Conservation (phyloP, 768 basidiomycete genomes). For the Paxillus involutus region DNA sequence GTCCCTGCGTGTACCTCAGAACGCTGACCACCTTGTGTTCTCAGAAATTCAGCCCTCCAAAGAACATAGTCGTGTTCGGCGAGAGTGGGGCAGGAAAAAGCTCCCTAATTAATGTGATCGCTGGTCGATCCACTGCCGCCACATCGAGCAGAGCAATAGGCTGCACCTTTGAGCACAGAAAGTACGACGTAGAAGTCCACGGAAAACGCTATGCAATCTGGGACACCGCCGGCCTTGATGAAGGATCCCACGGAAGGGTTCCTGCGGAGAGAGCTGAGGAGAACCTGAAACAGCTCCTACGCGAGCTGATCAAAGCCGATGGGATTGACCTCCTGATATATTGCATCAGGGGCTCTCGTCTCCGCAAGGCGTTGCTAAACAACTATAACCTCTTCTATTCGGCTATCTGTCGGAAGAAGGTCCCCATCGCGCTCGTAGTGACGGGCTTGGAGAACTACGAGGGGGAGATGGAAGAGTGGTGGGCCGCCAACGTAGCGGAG, state of each 20-base stretch:
- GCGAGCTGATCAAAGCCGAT: conserved; percentile 23
- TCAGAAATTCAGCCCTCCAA: not conserved
- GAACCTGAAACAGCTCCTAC: conserved; percentile 23
- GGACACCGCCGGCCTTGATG: conserved; percentile 42
- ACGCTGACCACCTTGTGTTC: not conserved
- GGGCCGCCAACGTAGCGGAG: conserved; percentile 31
- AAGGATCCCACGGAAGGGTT: conserved; percentile 30
- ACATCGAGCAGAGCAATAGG: conserved; percentile 24
- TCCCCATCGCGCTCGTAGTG: conserved; percentile 37
- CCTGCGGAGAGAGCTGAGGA: conserved; percentile 30
- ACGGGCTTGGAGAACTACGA: conserved; percentile 40
- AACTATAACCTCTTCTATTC: conserved; percentile 41
- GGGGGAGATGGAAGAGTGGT: conserved; percentile 29
- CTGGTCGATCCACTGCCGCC: conserved; percentile 29
- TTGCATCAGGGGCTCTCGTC: conserved; percentile 33
- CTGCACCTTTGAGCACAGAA: conserved; percentile 30
- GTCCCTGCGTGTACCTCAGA: not conserved
- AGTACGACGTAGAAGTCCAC: conserved; percentile 26
- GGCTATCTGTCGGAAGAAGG: conserved; percentile 34
- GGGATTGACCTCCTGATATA: conserved; percentile 32
- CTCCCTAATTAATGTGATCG: conserved; percentile 34
- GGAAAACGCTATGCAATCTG: conserved; percentile 27
- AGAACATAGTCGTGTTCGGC: not conserved
- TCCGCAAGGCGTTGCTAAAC: conserved; percentile 23
- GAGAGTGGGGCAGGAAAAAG: conserved; percentile 27